Conservation (phyloP, 2,329 filamentous ascomycete genomes). For the Claviceps pusilla region DNA sequence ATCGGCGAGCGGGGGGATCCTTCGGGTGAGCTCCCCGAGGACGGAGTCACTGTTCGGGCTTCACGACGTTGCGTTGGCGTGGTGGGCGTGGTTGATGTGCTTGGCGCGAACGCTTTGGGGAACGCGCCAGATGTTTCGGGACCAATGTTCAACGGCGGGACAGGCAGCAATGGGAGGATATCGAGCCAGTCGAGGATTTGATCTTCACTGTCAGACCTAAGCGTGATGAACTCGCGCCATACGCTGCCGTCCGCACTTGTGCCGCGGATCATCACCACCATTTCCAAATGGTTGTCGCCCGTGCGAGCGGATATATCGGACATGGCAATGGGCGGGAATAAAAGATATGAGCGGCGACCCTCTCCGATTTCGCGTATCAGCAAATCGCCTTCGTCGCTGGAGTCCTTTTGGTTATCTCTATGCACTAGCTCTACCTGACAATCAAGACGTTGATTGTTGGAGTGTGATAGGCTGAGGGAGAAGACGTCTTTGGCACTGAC, state of each 20-base stretch:
- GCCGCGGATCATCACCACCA: conserved; percentile 79
- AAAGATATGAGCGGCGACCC: conserved; percentile 57
- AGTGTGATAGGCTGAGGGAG: conserved; percentile 69
- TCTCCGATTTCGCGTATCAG: conserved; percentile 81
- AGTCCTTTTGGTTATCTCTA: conserved; percentile 59
- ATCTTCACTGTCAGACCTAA: conserved; percentile 61
- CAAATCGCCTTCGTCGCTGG: conserved; percentile 62
- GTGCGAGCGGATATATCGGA: conserved; percentile 63
- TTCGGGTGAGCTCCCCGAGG: conserved; percentile 12
- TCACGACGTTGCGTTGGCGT: conserved; percentile 15
- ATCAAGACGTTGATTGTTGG: conserved; percentile 75
- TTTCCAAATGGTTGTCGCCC: conserved; percentile 53
- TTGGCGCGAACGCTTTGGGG: conserved; percentile 8
- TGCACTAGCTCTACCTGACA: conserved; percentile 80
- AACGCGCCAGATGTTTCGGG: conserved; percentile 18
- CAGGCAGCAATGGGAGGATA: conserved; percentile 46
- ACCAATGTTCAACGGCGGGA: conserved; percentile 26
- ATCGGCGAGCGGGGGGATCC: conserved; percentile 11
- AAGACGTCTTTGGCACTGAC: conserved; percentile 87
- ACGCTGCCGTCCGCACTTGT: conserved; percentile 40
- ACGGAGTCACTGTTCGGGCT: conserved; percentile 5
- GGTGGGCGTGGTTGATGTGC: conserved; percentile 8
- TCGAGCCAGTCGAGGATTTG: conserved; percentile 75
- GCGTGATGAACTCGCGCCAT: conserved; percentile 75
- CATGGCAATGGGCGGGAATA: conserved; percentile 77